phyloP scores from a whole-genome alignment of 352 stramenopile genomes.

The Globisporangium echinulatum region DNA sequence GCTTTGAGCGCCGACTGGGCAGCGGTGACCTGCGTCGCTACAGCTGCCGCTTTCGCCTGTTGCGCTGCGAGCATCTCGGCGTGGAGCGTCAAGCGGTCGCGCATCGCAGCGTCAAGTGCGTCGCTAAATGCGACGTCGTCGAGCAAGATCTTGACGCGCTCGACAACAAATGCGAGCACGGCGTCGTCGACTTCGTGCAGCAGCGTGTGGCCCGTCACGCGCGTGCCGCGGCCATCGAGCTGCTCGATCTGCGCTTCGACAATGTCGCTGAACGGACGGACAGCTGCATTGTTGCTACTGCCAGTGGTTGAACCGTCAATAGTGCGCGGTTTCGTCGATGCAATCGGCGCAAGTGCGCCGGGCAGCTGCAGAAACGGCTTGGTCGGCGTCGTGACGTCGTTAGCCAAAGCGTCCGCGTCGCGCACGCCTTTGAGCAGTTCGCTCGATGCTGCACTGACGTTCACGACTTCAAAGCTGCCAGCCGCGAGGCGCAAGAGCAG shows the following conservation, averaged over 20 bases:
- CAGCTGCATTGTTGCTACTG: conserved; percentile 2
- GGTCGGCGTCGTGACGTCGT: conserved; percentile 2
- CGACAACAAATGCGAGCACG: conserved; percentile 66
- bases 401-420: conserved; percentile 14
- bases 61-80: conserved; percentile 56
- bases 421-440: conserved; percentile 62
- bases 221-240: conserved; percentile 46
- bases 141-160: conserved; percentile 35
- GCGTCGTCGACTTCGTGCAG: conserved; percentile 61
- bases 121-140: conserved; percentile 77
- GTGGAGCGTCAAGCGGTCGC: conserved; percentile 48
- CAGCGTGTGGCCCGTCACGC: conserved; percentile 56
- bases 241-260: conserved; percentile 55
- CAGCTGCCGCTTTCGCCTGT: conserved; percentile 28
- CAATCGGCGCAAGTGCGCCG: conserved; percentile 45
- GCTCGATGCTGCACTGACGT: conserved; percentile 66
- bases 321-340: conserved; percentile 13
- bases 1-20: conserved; percentile 28
- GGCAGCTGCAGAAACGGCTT: conserved; percentile 36
- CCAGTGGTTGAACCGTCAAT: no score
- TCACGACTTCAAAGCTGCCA: conserved; percentile 72
- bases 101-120: conserved; percentile 60
- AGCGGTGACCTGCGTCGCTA: conserved; percentile 29
- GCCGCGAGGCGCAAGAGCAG: conserved; percentile 66
- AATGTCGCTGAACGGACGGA: conserved; percentile 51